Evolutionary conservation across 768 basidiomycete genomes (phyloP), one percentile per base, ranked within the genome.

Genomic region (Lenzites betulinus): DNA sequence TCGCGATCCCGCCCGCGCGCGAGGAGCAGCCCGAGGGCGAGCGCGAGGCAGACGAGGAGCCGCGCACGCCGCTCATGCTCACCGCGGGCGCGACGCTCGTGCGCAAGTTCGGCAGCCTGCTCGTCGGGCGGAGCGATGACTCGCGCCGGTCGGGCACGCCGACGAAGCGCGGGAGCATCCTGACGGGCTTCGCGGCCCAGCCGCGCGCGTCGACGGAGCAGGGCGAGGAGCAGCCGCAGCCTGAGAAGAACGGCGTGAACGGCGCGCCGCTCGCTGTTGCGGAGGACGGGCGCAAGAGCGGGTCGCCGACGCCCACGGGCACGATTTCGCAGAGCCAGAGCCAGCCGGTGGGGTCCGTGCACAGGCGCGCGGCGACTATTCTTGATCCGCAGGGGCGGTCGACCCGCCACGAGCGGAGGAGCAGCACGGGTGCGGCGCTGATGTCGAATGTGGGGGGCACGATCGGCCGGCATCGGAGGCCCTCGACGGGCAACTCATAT

Each of bases 331-430:
- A 75, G 46, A 78, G 74, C 60, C 75, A 76, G 64, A 84, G 84
- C 60, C 86, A 87, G 70, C 85, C 86, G 0, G 67, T 85, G 52
- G 83, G 81, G 15, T 80, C 76, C 54, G 72, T 79, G 0, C 91
- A 92, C 72, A 82, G 91, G 22, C 79, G 91, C 6, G 90, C 90
- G 4, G 89, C 90, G 58, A 92, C 91, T 16, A 79, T 92, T 38
- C 70, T 92, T 35, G 91, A 93, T 70, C 83, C 89, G 0, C 81
- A 84, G 49, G 83, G 85, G 16, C 78, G 85, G 15, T 75, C 85
- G 23, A 76, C 78, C 15, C 78, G 86, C 43, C 91, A 93, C 69
- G 88, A 90, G 64, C 78, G 91, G 68, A 75, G 92, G 68, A 90
- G 89, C 68, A 92, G 89, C 67, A 89, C 88, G 0, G 87, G 90